These are phyloP conservation scores for Fusarium sp. DNA, from an alignment of 2,329 filamentous ascomycete genomes.

Conservation along the genomic window DNA sequence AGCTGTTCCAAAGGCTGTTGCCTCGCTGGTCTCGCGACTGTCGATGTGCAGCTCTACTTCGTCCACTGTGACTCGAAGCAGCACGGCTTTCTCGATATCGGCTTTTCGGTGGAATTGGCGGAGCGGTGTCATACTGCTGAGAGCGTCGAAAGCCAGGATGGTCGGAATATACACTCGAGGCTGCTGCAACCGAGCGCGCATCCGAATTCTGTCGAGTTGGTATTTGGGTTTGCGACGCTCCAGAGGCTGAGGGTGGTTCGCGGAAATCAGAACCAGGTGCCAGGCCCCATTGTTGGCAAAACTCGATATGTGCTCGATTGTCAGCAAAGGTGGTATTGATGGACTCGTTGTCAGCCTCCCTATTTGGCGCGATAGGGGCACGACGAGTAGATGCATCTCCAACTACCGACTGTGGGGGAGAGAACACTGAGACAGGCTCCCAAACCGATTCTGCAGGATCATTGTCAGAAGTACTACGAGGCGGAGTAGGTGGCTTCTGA, in stretches of 20 bases:
- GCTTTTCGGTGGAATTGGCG: background rate
- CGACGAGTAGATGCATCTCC: background rate
- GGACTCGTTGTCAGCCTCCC: background rate
- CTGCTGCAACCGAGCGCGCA: background rate
- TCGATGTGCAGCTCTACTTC: background rate
- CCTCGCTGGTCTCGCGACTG: background rate
- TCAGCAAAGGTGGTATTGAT: background rate
- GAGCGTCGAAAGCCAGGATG: conserved; percentile 30
- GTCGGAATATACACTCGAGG: conserved; percentile 40
- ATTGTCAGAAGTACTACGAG: background rate
- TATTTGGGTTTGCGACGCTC: background rate
- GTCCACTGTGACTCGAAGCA: background rate
- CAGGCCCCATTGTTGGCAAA: conserved; percentile 19
- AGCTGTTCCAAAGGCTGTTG: background rate
- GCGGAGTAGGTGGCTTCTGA: background rate
- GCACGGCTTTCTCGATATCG: background rate
- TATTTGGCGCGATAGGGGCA: background rate
- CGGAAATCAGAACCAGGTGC: background rate
- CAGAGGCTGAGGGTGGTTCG: background rate
- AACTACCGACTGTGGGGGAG: background rate
- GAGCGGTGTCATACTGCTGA: conserved; percentile 1
- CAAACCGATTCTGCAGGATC: conserved; percentile 11
- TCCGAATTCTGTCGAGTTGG: background rate
- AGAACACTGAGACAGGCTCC: conserved; percentile 25
- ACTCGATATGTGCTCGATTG: conserved; percentile 22